Evolutionary conservation across 129 eudicot species (phyloP).

Genomic region (Chrysanthemum seticuspe): DNA sequence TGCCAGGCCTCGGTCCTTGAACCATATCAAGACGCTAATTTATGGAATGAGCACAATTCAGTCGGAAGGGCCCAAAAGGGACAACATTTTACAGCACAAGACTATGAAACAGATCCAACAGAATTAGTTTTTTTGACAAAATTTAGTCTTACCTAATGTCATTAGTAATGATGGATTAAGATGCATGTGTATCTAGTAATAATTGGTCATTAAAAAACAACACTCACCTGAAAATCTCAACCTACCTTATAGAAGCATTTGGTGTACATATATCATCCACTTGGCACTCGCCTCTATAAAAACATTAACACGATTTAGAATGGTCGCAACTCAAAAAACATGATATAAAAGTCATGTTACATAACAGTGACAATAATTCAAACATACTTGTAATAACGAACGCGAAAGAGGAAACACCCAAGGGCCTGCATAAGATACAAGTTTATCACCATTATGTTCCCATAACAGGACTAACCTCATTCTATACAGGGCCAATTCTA

Average conservation of each 20-base stretch:
- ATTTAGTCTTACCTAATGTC: not conserved
- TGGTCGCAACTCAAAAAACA: conserved; percentile 43
- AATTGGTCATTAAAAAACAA: conserved; percentile 41
- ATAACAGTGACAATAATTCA: too few species aligned
- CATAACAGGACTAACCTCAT: too few species aligned
- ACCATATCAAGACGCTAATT: too few species aligned
- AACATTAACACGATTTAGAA: conserved; percentile 62
- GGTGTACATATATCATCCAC: conserved; percentile 78
- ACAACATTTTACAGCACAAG: conserved; percentile 12
- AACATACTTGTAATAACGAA: too few species aligned
- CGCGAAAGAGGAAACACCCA: too few species aligned
- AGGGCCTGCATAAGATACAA: too few species aligned
- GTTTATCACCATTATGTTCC: too few species aligned
- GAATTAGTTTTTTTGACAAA: not conserved
- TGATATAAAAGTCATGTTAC: not conserved
- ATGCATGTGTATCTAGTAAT: conserved; percentile 6
- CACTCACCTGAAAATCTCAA: conserved; percentile 89
- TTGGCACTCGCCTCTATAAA: conserved; percentile 78
- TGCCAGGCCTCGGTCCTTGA: too few species aligned
- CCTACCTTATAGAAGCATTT: conserved; percentile 93
- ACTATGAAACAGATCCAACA: not conserved
- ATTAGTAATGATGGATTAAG: conserved; percentile 5
- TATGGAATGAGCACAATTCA: not conserved
- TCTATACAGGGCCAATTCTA: too few species aligned
- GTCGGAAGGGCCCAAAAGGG: not conserved